phyloP scores from a whole-genome alignment of 1,284 basidiomycete species.

The Neolentinus lepideus region DNA sequence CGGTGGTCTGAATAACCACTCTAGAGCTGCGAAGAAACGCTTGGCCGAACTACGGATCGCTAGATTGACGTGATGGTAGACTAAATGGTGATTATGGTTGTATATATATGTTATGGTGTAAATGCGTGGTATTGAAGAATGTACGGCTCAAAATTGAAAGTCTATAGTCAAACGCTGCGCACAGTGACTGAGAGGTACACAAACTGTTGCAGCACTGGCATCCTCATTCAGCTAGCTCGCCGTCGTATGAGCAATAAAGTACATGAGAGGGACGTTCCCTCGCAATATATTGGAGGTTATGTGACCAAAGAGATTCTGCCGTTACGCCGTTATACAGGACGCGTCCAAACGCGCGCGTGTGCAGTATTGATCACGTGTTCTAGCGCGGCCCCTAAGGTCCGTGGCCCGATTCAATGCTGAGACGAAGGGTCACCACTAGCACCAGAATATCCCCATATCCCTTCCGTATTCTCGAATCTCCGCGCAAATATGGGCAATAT shows the following conservation, averaged over 20 bases:
- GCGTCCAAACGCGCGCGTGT: too few species aligned
- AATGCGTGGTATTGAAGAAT: neutral
- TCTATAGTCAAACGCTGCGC: neutral
- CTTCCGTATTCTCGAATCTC: neutral
- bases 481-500: constrained; percentile 33
- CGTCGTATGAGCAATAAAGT: too few species aligned
- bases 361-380: neutral
- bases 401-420: neutral
- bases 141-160: too few species aligned
- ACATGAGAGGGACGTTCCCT: too few species aligned
- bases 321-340: too few species aligned
- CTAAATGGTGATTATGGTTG: too few species aligned
- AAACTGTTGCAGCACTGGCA: too few species aligned
- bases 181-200: too few species aligned
- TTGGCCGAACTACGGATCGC: constrained; percentile 48
- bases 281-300: too few species aligned
- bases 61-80: constrained; percentile 16
- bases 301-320: too few species aligned
- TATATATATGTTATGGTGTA: neutral
- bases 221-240: too few species aligned
- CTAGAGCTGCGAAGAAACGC: constrained; percentile 47
- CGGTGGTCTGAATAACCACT: constrained; percentile 70
- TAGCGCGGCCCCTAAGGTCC: neutral
- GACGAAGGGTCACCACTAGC: neutral
- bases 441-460: neutral